Evolutionary conservation across 306 rosid genomes (phyloP).

Genomic region (Vicia faba): DNA sequence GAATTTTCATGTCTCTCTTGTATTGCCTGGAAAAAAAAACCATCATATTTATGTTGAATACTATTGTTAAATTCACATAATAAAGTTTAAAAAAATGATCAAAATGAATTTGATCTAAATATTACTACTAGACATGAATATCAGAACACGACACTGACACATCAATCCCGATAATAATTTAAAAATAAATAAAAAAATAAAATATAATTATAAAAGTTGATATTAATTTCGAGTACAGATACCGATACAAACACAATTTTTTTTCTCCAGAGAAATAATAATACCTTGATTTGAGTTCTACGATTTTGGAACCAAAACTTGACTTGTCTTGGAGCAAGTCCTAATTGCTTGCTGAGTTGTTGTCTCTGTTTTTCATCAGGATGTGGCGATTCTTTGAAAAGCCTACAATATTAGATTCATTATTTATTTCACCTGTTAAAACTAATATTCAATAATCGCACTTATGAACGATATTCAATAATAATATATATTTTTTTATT

Average conservation of each 20-base stretch:
- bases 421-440: slow-evolving; percentile 24
- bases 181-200: too few species aligned
- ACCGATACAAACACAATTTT: too few species aligned
- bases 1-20: slow-evolving; percentile 97
- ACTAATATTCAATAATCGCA: neutral
- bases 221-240: too few species aligned
- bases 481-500: neutral
- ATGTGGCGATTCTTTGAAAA: slow-evolving; percentile 95
- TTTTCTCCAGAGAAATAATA: neutral
- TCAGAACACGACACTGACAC: too few species aligned
- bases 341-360: slow-evolving; percentile 87
- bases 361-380: slow-evolving; percentile 99
- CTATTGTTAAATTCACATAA: neutral
- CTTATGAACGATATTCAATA: neutral
- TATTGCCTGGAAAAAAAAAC: slow-evolving; percentile 58
- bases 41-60: neutral
- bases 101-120: too few species aligned
- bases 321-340: slow-evolving; percentile 95
- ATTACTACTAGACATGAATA: too few species aligned
- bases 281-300: slow-evolving; percentile 95
- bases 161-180: too few species aligned
- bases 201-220: too few species aligned
- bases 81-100: neutral
- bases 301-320: slow-evolving; percentile 99
- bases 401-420: slow-evolving; percentile 47